Base-by-base conservation (phyloP, 768 basidiomycete species). In the Russula sp. region DNA sequence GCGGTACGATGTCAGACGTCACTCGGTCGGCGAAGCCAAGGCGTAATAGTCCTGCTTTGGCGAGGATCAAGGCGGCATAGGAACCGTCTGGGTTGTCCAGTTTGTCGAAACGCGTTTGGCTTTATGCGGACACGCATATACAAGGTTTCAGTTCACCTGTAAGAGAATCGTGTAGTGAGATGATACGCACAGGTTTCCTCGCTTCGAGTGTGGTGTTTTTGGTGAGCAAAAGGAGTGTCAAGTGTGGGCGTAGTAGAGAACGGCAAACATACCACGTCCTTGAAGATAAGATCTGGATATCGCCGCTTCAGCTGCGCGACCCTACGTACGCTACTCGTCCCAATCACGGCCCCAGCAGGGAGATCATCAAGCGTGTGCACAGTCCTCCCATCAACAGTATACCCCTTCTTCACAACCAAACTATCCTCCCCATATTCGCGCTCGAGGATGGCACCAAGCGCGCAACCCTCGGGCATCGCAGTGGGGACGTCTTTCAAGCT, bases 401-500 rank as follows among this genome's bases (percentile, higher is more conserved):
- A 73, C 5, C 89, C 94, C 58, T 82, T 76, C 78, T 89, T 93
- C 59, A 96, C 86, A 40, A 98, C 90, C 59, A 99, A 73, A 56
- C 88, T 88, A 72, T 99, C 97, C 59, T 88, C 84, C 0, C 91
- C 91, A 74, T 95, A 88, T 75, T 94, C 96, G 61, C 97, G 77
- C 74, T 93, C 84, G 64, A 93, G 73, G 66, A 98, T 87, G 3
- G 90, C 94, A 9, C 85, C 92, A 54, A 99, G 81, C 70, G 86
- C 81, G 75, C 92, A 98, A 4, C 92, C 92, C 0, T 84, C 83
- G 0, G 93, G 92, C 34, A 99, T 79, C 7, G 79, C 79, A 1
- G 96, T 98, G 4, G 96, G 96, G 36, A 98, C 85, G 73, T 98
- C 97, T 75, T 99, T 99, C 70, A 92, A 79, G 40, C 83, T 86